A percentile compares a stretch with the other conserved stretches of the same genome.
phyloP scores from a whole-genome alignment of 1,284 basidiomycete genomes.

The Ceratobasidium sp. region DNA sequence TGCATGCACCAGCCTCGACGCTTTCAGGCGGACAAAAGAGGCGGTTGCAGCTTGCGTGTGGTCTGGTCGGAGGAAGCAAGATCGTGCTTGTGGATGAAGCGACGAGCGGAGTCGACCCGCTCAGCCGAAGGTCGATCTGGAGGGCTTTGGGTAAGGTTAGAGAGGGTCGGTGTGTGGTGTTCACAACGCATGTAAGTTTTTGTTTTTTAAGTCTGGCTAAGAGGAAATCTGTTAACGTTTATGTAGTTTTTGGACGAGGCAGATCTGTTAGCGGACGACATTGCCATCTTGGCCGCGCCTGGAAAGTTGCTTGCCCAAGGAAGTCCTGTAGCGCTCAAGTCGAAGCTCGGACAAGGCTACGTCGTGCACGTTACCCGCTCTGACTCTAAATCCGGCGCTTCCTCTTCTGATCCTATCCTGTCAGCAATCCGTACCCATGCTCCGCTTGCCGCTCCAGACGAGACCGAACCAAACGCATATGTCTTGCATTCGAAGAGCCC shows the following conservation, averaged over 20 bases:
- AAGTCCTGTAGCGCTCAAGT: conserved; percentile 79
- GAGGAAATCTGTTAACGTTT: no score
- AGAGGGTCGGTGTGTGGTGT: no score
- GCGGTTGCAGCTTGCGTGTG: no score
- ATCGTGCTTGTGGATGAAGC: no score
- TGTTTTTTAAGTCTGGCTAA: no score
- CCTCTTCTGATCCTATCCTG: conserved; percentile 56
- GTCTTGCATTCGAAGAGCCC: conserved; percentile 72
- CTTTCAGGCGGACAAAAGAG: no score
- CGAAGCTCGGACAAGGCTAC: conserved; percentile 78
- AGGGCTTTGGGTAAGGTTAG: no score
- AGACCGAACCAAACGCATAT: conserved; percentile 62
- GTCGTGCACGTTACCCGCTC: conserved; percentile 68
- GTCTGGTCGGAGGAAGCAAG: no score
- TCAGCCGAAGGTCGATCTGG: no score
- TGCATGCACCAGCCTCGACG: no score
- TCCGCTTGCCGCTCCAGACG: conserved; percentile 62
- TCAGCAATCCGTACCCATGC: conserved; percentile 63
- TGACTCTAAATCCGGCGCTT: conserved; percentile 3
- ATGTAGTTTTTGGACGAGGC: conserved; percentile 87
- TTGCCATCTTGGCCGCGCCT: conserved; percentile 80
- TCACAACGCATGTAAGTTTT: no score
- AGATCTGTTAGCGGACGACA: conserved; percentile 79
- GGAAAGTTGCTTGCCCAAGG: conserved; percentile 80
- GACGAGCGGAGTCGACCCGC: no score